Base-by-base conservation (phyloP, 2,329 filamentous ascomycete species). In the Penicillium sp. region DNA sequence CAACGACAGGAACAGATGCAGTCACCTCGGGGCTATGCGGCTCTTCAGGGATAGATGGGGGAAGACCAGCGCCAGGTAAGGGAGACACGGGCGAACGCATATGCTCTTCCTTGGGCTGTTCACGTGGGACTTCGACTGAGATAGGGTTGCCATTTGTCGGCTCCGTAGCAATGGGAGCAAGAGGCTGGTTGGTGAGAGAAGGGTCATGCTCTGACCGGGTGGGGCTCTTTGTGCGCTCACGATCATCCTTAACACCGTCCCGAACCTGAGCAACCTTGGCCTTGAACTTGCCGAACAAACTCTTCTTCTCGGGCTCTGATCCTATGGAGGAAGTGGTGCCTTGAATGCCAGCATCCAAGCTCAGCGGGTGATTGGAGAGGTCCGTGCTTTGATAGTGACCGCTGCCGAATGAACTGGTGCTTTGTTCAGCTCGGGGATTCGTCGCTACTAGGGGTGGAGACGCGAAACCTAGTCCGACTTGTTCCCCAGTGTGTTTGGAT, bases 391-490 rank as follows among this genome's bases (percentile, higher is more conserved):
- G 76, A 55, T 78, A 74, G 55, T 67, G 72, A 13, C 81, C 82
- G 67, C 87, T 91, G 19, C 85, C 85, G 47, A 91, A 78, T 0
- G 88, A 90, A 43, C 84, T 87, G 23, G 82, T 85, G 70, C 88
- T 91, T 58, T 82, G 79, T 63, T 87, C 85, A 2, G 87, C 87
- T 54, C 83, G 81, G 9, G 81, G 78, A 60, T 88, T 89, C 11
- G 82, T 79, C 13, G 86, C 87, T n/a, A 87, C 77, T 70, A 53
- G 82, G 75, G 52, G 82, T 71, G 58, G 78, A 70, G 62, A 83
- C 55, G 55, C 75, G 59, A 65, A 77, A 64, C 56, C 77, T 67
- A 65, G 74, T 45, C 64, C 78, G 25, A 79, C 71, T 11, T 80
- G 75, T 44, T 80, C 73, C 34, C 87, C 86, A 34, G 87, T 84